Base-by-base conservation (phyloP, 192 early-diverging fungal species). In the Entomortierella beljakovae region DNA sequence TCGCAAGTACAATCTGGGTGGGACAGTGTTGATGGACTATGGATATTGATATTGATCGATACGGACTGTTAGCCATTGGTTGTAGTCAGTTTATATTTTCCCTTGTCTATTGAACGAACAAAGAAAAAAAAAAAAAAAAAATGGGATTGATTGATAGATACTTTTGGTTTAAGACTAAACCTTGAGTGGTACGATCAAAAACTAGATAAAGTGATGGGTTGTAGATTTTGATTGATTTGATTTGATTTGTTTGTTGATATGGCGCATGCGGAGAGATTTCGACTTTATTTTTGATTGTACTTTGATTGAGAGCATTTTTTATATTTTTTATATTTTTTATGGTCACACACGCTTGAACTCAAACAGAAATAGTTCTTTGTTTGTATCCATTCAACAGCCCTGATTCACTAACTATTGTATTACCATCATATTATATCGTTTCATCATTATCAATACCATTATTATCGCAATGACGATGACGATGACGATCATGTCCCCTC, bases 261-360 rank as follows among this genome's bases (percentile, higher is more conserved):
- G 29, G 26, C 29, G 29, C 22, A 3, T 31, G n/a, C 55, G 26
- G n/a, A 37, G 40, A 40, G 20, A 23, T 16, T 52, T 52, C 6
- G 6, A 23, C 8, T 29, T 20, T 35, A 51, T 53, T 65, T 65
- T 51, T 55, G 63, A 55, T 65, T 65, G 63, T 65, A 29, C 63
- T 25, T 52, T 63, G 63, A 54, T 65, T n/a, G 35, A 31, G 35
- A 43, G 31, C 29, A 33, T 16, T 20, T 31, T 57, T 29, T 9
- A 43, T 9, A 43, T 43, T 9, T n/a, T n/a, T n/a, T n/a, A 18
- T 28, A 8, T 13, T 32, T 7, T 33, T 64, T 59, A 25, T 48
- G 50, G 63, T 65, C 32, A 38, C 63, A 65, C 63, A 65, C 63
- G 35, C 37, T 55, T 65, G 51, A 65, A 65, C 63, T 65, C 61